phyloP scores from a whole-genome alignment of 441 rosid species.

The Arabidopsis hybrid region DNA sequence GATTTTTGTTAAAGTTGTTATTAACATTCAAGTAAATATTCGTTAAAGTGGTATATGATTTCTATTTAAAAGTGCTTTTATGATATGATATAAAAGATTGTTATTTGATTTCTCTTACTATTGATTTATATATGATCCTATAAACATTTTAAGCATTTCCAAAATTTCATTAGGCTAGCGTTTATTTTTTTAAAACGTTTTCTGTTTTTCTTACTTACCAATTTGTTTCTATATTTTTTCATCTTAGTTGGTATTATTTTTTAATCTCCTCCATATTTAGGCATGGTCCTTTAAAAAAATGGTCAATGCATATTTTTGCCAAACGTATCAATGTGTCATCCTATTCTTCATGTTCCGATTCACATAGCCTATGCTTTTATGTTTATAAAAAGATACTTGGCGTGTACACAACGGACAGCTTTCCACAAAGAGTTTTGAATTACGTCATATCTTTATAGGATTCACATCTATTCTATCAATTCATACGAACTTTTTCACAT shows the following conservation, averaged over 20 bases:
- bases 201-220: neutral
- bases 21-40: too few species aligned
- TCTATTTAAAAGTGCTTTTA: too few species aligned
- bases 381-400: conserved; percentile 30
- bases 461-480: conserved; percentile 24
- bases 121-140: too few species aligned
- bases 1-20: too few species aligned
- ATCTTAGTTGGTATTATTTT: neutral
- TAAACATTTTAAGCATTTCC: neutral
- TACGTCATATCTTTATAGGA: conserved; percentile 13
- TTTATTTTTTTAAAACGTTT: neutral
- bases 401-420: conserved; percentile 36
- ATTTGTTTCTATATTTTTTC: neutral
- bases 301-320: neutral
- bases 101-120: too few species aligned
- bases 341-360: conserved; percentile 19
- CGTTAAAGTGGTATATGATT: too few species aligned
- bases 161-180: neutral
- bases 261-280: conserved; percentile 1
- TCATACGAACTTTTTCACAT: neutral
- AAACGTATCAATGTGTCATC: conserved; percentile 32
- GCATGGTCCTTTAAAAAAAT: conserved; percentile 7
- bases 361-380: conserved; percentile 35
- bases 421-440: conserved; percentile 12
- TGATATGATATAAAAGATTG: too few species aligned